A percentile compares a stretch with the other conserved stretches of the same genome.
phyloP scores from a whole-genome alignment of 495 filamentous ascomycete species.

The Annulohypoxylon stygium region DNA sequence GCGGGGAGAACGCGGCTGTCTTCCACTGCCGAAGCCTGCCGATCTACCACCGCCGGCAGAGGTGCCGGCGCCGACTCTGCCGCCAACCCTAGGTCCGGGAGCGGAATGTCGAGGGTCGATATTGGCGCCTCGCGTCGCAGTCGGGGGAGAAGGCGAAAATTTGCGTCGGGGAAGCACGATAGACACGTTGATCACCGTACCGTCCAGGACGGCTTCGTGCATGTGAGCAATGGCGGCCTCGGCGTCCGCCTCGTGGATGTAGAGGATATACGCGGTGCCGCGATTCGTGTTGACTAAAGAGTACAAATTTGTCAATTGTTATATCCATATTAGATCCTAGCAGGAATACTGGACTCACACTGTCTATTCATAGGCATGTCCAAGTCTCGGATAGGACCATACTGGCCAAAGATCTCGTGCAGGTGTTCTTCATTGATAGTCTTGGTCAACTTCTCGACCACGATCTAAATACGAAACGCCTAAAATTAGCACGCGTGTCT shows the following conservation, averaged over 20 bases:
- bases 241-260: constrained; percentile 79
- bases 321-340: not conserved
- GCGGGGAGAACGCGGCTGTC: constrained; percentile 56
- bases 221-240: constrained; percentile 94
- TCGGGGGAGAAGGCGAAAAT: constrained; percentile 65
- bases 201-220: constrained; percentile 98
- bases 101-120: constrained; percentile 61
- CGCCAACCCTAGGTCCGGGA: constrained; percentile 53
- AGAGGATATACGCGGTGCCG: constrained; percentile 95
- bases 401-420: constrained; percentile 90
- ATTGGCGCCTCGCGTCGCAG: constrained; percentile 63
- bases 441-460: constrained; percentile 95
- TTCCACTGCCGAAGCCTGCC: constrained; percentile 43
- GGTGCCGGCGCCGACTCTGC: constrained; percentile 51
- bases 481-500: constrained; percentile 29
- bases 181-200: constrained; percentile 86
- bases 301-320: constrained; percentile 1
- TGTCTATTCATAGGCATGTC: constrained; percentile 90
- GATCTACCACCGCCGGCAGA: constrained; percentile 46
- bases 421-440: constrained; percentile 92
- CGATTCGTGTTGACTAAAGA: constrained; percentile 85
- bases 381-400: constrained; percentile 85
- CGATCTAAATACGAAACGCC: constrained; percentile 71
- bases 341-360: constrained; percentile 68
- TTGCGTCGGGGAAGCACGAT: constrained; percentile 90